phyloP scores from a whole-genome alignment of 1,284 basidiomycete species.

The Butyriboletus appendiculatus region DNA sequence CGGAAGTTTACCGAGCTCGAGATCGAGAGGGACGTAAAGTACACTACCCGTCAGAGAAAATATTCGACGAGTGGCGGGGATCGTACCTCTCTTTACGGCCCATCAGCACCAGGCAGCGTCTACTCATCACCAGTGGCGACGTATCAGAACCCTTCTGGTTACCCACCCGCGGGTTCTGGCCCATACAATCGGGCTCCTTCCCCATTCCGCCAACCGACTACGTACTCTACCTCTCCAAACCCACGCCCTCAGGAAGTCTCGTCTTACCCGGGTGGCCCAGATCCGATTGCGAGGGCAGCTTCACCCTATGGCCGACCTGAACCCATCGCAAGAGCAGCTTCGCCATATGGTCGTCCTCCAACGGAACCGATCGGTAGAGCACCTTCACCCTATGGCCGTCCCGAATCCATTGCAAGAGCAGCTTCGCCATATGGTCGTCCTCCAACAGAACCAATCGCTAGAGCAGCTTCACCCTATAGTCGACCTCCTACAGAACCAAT shows the following conservation, averaged over 20 bases:
- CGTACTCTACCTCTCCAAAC: slow-evolving; percentile 33
- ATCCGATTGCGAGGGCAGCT: slow-evolving; percentile 31
- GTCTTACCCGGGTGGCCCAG: slow-evolving; percentile 33
- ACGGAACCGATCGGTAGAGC: slow-evolving; percentile 28
- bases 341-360: slow-evolving; percentile 21
- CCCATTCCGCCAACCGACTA: slow-evolving; percentile 36
- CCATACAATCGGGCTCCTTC: slow-evolving; percentile 30
- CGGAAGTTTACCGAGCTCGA: slow-evolving; percentile 36
- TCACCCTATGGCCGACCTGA: slow-evolving; percentile 36
- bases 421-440: slow-evolving; percentile 36
- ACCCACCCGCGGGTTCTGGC: slow-evolving; percentile 14
- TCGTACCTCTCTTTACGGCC: slow-evolving; percentile 23
- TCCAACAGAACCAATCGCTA: slow-evolving; percentile 22
- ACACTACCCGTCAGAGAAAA: slow-evolving; percentile 29
- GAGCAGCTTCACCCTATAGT: slow-evolving; percentile 30
- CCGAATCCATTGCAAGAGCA: slow-evolving; percentile 30
- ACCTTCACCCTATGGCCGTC: slow-evolving; percentile 26
- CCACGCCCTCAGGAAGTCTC: slow-evolving; percentile 35
- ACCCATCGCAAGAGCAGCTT: slow-evolving; percentile 30
- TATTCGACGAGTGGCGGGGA: slow-evolving; percentile 32
- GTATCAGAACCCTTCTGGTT: slow-evolving; percentile 25
- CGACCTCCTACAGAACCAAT: slow-evolving; percentile 26
- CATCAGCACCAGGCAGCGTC: slow-evolving; percentile 1
- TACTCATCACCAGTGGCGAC: slow-evolving; percentile 25
- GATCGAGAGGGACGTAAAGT: slow-evolving; percentile 28